Conservation (phyloP, 2,329 filamentous ascomycete species). For the Dactylonectria macrodidyma region DNA sequence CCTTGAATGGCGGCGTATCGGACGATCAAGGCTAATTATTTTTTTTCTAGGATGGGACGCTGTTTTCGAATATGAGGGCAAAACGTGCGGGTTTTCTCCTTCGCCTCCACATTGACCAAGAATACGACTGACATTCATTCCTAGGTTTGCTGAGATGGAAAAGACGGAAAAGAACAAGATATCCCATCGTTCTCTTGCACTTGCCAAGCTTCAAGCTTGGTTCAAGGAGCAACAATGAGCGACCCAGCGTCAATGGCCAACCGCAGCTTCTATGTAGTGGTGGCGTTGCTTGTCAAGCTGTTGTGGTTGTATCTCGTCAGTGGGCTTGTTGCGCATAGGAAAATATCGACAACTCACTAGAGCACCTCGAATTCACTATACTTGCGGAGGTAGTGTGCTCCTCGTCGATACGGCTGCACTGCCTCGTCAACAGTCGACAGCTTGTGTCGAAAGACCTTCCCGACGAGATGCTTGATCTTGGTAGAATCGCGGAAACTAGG, state of each 20-base stretch:
- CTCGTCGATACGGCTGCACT: constrained; percentile 82
- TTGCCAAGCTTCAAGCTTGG: constrained; percentile 89
- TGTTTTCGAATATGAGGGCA: constrained; percentile 92
- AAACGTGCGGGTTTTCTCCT: constrained; percentile 72
- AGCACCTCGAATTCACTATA: constrained; percentile 86
- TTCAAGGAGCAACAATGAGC: constrained; percentile 64
- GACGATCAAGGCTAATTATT: constrained; percentile 24
- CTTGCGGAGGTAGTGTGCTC: constrained; percentile 75
- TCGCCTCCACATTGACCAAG: not conserved
- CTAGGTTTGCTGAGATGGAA: constrained; percentile 92
- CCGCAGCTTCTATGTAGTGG: not conserved
- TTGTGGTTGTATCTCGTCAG: constrained; percentile 9
- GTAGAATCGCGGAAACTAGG: constrained; percentile 83
- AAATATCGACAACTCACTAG: constrained; percentile 65
- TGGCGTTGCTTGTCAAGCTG: constrained; percentile 11
- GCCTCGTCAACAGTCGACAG: constrained; percentile 58
- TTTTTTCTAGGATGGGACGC: constrained; percentile 86
- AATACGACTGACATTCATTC: constrained; percentile 29
- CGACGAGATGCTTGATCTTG: constrained; percentile 72
- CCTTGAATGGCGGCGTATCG: not conserved
- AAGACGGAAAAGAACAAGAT: constrained; percentile 90
- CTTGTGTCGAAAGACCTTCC: constrained; percentile 60
- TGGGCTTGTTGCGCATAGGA: not conserved
- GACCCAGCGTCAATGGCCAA: not conserved
- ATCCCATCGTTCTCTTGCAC: constrained; percentile 90